These are phyloP conservation scores for Guillardia theta DNA, from an alignment of 78 protist species.

Conservation along the genomic window DNA sequence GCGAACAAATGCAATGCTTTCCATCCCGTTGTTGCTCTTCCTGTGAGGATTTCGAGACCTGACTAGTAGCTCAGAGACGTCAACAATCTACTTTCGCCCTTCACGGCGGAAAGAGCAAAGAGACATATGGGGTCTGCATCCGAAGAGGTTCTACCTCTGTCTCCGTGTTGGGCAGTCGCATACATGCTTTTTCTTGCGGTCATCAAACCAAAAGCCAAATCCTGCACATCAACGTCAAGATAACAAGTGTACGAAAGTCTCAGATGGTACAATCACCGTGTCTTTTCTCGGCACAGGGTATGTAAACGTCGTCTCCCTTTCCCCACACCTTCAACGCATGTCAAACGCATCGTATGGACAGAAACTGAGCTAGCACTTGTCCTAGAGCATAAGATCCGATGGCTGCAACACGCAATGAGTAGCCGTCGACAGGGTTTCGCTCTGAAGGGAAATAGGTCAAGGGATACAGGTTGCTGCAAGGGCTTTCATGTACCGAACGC, in stretches of 20 bases:
- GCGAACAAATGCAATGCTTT: too few species aligned
- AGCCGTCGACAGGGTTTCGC: background rate
- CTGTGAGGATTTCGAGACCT: too few species aligned
- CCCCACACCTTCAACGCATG: background rate
- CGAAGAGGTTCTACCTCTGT: background rate
- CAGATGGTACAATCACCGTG: too few species aligned
- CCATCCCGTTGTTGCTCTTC: too few species aligned
- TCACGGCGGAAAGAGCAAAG: too few species aligned
- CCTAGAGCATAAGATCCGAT: background rate
- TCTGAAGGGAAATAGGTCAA: background rate
- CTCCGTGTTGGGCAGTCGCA: background rate
- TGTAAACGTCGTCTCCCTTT: background rate
- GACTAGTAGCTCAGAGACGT: too few species aligned
- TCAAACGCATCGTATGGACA: background rate
- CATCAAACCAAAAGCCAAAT: background rate
- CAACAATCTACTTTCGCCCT: too few species aligned
- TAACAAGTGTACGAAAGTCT: too few species aligned
- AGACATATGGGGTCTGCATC: too few species aligned
- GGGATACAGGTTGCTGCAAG: too few species aligned
- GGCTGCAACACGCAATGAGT: background rate
- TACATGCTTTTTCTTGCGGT: background rate
- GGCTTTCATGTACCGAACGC: too few species aligned
- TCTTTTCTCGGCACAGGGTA: background rate
- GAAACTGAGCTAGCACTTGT: background rate
- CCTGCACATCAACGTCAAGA: too few species aligned